Evolutionary conservation across 306 rosid species (phyloP).

Genomic region (Cyamopsis tetragonoloba): DNA sequence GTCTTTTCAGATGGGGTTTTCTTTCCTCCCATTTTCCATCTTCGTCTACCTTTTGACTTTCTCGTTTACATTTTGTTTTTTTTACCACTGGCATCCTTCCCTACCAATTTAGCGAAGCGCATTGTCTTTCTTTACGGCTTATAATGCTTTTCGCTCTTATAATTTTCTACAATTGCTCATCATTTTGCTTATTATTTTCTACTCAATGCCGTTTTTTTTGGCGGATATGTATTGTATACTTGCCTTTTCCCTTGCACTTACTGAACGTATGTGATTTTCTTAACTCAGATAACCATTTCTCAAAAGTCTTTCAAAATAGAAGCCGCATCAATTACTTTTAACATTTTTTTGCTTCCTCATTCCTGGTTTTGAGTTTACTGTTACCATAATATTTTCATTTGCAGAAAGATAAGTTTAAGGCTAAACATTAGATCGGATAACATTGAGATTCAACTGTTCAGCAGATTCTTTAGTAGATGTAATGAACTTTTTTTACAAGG

Average conservation of each 20-base stretch:
- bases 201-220: not conserved
- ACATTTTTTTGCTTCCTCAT: not conserved
- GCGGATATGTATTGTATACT: not conserved
- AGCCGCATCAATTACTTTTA: not conserved
- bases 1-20: slow-evolving; percentile 15
- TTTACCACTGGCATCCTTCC: not conserved
- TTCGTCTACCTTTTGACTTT: slow-evolving; percentile 22
- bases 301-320: not conserved
- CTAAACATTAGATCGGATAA: not conserved
- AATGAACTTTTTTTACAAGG: not conserved
- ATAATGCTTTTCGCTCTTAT: not conserved
- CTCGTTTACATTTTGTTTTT: not conserved
- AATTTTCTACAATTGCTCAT: not conserved
- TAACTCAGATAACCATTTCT: slow-evolving; percentile 4
- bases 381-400: not conserved
- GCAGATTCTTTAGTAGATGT: slow-evolving; percentile 1
- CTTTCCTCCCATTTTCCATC: slow-evolving; percentile 1
- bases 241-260: slow-evolving; percentile 5
- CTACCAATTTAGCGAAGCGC: not conserved
- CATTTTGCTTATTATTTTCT: not conserved
- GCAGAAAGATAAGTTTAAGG: not conserved
- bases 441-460: not conserved
- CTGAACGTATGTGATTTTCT: slow-evolving; percentile 1
- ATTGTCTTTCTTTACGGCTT: not conserved
- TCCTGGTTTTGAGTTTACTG: not conserved